Base-by-base conservation (phyloP, 176 grass and related monocot species). In the Canna indica region DNA sequence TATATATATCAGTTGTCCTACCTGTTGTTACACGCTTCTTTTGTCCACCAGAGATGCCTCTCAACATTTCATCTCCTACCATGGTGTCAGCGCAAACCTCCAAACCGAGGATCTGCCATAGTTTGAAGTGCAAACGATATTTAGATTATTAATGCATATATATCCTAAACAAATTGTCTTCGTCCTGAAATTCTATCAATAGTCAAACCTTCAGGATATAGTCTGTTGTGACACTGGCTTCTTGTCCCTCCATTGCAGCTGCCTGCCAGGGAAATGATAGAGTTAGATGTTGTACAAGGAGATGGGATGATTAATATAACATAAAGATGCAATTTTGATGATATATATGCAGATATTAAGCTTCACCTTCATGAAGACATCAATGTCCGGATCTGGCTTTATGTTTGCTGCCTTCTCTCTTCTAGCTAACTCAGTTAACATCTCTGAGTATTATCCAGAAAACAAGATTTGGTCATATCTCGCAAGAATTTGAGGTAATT, bases 21-120 rank as follows among this genome's bases (percentile, higher is more conserved):
- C 90, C 90, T 82, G 90, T 90, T 17, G 90, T 95, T 60, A 95
- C 90, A 81, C 90, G 79, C 84, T 95, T 95, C 66, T 81, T 95
- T 64, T 90, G 86, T 66, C 90, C 90, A 59, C 86, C 90, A 4
- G 86, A 95, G 78, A 95, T 77, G 22, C 90, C 90, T 83, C 90
- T 87, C 41, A 95, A 58, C 83, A 95, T 88, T 78, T 85, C 83
- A 36, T 87, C 81, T 69, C 90, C 90, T 46, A 95, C 84, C 0
- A 95, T 70, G 74, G 86, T 95, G 68, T 95, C 84, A 34, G 86
- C 90, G 71, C 90, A 95, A 25, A 90, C 72, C 67, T 95, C 90
- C 73, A 95, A 71, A 15, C 90, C 90, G 68, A 90, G 63, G 29
- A 95, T 62, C 91, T 95, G 76, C 63, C 44, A 32, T 72, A 60